A percentile compares a stretch with the other conserved stretches of the same genome.
phyloP scores from a whole-genome alignment of 2,329 filamentous ascomycete species.

The Aspergillus fumigatiaffinis region DNA sequence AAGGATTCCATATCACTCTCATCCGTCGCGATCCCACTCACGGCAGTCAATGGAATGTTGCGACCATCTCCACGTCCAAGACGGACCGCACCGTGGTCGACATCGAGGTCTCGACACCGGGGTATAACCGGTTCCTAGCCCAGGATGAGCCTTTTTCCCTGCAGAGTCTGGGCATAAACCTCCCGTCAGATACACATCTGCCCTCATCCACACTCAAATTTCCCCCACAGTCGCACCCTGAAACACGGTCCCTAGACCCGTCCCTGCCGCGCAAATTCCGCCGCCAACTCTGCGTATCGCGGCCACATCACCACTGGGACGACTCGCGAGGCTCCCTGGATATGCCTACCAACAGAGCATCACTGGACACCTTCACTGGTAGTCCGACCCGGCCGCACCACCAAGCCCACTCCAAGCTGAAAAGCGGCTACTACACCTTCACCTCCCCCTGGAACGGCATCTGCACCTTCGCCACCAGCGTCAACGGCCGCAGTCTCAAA shows the following conservation, averaged over 20 bases:
- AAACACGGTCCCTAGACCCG: constrained; percentile 11
- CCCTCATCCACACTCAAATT: constrained; percentile 8
- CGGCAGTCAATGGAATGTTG: constrained; percentile 72
- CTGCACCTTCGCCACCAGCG: constrained; percentile 79
- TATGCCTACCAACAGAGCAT: constrained; percentile 11
- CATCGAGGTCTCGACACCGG: constrained; percentile 57
- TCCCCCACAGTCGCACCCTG: not conserved
- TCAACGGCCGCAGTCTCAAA: constrained; percentile 68
- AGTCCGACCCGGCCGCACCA: constrained; percentile 13
- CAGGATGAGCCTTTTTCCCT: constrained; percentile 34
- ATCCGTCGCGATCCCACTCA: constrained; percentile 70
- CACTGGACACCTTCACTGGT: constrained; percentile 12
- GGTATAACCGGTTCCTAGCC: constrained; percentile 56
- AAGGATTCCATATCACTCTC: constrained; percentile 50
- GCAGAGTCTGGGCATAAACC: constrained; percentile 26
- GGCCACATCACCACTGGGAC: constrained; percentile 16
- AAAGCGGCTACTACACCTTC: constrained; percentile 63
- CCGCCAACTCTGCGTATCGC: constrained; percentile 31
- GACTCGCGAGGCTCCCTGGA: constrained; percentile 18
- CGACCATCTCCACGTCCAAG: constrained; percentile 51
- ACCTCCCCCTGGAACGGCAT: constrained; percentile 79
- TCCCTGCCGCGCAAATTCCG: constrained; percentile 27
- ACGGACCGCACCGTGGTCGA: constrained; percentile 37
- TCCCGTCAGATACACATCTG: constrained; percentile 12
- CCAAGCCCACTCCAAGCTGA: constrained; percentile 24